Percentiles rank a stretch among this genome's conserved stretches.
phyloP scores from a whole-genome alignment of 2,329 filamentous ascomycete genomes.

The Hyphodiscus sp. region DNA sequence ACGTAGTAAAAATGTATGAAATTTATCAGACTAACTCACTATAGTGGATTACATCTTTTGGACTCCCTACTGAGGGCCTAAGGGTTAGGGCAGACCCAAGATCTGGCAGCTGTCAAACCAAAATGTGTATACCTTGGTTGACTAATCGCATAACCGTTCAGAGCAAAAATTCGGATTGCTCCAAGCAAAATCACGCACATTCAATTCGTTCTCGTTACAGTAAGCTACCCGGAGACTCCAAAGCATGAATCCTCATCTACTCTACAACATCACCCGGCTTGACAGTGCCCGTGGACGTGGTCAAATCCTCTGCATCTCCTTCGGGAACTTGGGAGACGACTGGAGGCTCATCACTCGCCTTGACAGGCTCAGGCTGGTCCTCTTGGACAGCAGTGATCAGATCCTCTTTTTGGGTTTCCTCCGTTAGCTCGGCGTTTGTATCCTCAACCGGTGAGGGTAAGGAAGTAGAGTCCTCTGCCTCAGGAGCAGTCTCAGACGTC shows the following conservation, averaged over 20 bases:
- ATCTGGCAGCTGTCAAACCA: neutral
- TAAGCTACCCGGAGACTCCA: neutral
- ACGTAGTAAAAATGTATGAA: no score
- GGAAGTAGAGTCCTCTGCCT: constrained; percentile 8
- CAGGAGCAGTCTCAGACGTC: constrained; percentile 11
- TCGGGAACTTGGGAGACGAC: neutral
- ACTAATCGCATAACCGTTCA: no score
- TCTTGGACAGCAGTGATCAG: constrained; percentile 3
- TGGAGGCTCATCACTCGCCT: constrained; percentile 13
- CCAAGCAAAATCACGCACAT: neutral
- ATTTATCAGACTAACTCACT: no score
- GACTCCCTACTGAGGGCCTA: no score
- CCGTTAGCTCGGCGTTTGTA: constrained; percentile 6
- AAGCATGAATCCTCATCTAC: constrained; percentile 7
- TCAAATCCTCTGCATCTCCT: constrained; percentile 12
- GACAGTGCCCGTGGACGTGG: constrained; percentile 19
- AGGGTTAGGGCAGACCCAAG: no score
- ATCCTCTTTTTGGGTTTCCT: constrained; percentile 14
- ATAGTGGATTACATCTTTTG: no score
- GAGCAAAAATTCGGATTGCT: neutral
- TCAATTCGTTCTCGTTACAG: neutral
- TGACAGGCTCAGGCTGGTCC: constrained; percentile 10
- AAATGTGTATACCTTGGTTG: neutral
- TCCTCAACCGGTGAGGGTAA: constrained; percentile 13
- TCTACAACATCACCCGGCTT: constrained; percentile 17